Evolutionary conservation across 495 filamentous ascomycete genomes (phyloP).

Genomic region (Podospora tetraspora): DNA sequence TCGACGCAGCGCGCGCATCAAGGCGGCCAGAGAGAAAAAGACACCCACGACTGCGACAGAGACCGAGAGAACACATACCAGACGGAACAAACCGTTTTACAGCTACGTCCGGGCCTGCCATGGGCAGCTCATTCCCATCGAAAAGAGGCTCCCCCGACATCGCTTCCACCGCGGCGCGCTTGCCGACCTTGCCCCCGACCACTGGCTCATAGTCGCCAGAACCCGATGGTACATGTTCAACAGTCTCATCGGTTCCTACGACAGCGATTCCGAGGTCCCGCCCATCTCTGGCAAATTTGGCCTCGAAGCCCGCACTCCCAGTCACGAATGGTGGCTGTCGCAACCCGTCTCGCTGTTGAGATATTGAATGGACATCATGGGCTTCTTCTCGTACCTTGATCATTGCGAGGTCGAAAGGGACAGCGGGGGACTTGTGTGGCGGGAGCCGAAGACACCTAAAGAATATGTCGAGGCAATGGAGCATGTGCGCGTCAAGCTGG

Average conservation of each 20-base stretch:
- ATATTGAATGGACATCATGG: background rate
- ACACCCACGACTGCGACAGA: no score
- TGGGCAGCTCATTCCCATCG: background rate
- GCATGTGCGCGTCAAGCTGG: background rate
- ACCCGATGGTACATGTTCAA: background rate
- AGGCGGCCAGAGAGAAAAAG: background rate
- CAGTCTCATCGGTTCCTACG: background rate
- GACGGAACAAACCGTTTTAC: background rate
- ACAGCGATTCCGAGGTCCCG: no score
- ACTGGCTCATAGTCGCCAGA: background rate
- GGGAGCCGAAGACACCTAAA: background rate
- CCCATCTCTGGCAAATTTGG: background rate
- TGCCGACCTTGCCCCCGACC: background rate
- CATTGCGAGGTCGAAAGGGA: background rate
- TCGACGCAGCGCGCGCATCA: background rate
- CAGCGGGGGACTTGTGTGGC: background rate
- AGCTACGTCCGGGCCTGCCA: background rate
- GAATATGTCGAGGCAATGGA: background rate
- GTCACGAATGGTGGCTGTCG: background rate
- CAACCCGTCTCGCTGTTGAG: background rate
- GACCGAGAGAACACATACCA: no score
- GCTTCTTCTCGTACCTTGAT: background rate
- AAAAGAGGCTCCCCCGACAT: background rate
- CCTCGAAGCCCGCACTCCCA: background rate
- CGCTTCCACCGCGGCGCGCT: background rate